phyloP scores from a whole-genome alignment of 2,329 filamentous ascomycete species.

The Diaporthe aspalathi region DNA sequence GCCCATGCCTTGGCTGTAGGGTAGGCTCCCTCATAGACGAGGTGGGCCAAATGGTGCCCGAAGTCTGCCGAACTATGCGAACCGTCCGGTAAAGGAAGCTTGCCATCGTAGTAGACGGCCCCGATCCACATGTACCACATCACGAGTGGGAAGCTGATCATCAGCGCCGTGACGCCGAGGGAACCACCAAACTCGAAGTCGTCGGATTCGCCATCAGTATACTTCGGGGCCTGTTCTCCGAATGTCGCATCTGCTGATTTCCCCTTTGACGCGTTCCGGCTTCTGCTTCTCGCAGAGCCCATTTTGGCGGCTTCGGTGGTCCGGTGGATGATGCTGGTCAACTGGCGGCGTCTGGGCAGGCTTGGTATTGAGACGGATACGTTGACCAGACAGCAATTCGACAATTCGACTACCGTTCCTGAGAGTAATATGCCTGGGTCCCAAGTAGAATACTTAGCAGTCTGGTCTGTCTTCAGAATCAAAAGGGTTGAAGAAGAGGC shows the following conservation, averaged over 20 bases:
- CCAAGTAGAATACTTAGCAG: no score
- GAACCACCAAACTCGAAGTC: conserved; percentile 89
- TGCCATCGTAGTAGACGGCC: conserved; percentile 89
- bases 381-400: no score
- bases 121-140: conserved; percentile 99
- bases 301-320: neutral
- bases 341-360: no score
- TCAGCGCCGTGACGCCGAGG: conserved; percentile 82
- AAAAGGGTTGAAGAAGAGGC: neutral
- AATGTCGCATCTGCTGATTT: neutral
- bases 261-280: neutral
- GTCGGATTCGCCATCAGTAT: conserved; percentile 66
- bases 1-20: conserved; percentile 85
- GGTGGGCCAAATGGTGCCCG: conserved; percentile 72
- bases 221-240: neutral
- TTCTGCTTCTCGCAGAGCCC: conserved; percentile 4
- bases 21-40: conserved; percentile 87
- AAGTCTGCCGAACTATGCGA: conserved; percentile 79
- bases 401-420: no score
- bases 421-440: no score
- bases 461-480: neutral
- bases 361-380: neutral
- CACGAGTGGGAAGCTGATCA: conserved; percentile 88
- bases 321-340: no score
- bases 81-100: conserved; percentile 77